These are phyloP conservation scores for Gloeostereum incarnatum DNA, from an alignment of 768 basidiomycete species.

Conservation along the genomic window DNA sequence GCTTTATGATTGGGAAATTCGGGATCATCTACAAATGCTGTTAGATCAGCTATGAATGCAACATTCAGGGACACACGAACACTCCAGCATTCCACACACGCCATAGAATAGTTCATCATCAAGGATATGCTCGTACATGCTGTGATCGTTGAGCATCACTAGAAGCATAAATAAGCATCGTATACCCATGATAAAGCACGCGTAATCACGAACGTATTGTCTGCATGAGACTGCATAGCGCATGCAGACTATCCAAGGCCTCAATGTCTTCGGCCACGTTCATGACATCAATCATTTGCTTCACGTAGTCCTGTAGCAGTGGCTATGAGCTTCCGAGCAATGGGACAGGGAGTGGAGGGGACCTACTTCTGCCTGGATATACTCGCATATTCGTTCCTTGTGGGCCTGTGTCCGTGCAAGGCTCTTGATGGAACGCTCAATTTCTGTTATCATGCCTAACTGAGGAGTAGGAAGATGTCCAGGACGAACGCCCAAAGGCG, in stretches of 20 bases:
- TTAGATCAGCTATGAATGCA: constrained; percentile 5
- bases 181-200: constrained; percentile 7
- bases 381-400: constrained; percentile 84
- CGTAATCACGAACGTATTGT: constrained; percentile 76
- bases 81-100: constrained; percentile 95
- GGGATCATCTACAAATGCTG: constrained; percentile 66
- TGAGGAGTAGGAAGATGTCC: constrained; percentile 71
- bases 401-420: constrained; percentile 63
- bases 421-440: constrained; percentile 70
- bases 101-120: constrained; percentile 90
- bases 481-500: constrained; percentile 37
- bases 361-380: constrained; percentile 77
- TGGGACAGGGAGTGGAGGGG: background rate
- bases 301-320: constrained; percentile 69
- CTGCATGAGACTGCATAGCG: constrained; percentile 87
- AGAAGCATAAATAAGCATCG: constrained; percentile 6
- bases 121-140: constrained; percentile 89
- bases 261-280: constrained; percentile 90
- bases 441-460: constrained; percentile 68
- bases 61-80: constrained; percentile 49
- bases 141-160: constrained; percentile 96
- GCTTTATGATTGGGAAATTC: constrained; percentile 97
- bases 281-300: constrained; percentile 76
- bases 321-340: background rate
- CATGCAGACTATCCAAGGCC: constrained; percentile 82